Evolutionary conservation across 169 alveolate species (phyloP).

Genomic region (Perkinsus marinus): DNA sequence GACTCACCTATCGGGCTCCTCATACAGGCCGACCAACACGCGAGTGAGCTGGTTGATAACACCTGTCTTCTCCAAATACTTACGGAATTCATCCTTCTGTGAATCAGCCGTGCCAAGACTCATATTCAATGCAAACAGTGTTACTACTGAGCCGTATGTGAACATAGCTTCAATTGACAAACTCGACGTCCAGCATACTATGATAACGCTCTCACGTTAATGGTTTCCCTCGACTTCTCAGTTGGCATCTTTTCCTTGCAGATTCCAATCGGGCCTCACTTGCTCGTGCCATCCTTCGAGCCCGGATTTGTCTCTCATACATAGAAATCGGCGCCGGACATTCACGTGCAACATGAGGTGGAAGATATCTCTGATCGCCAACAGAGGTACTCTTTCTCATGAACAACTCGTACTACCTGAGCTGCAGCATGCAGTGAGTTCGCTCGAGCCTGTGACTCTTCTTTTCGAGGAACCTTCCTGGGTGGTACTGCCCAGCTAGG

Average conservation of each 20-base stretch:
- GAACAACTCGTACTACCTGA: background rate
- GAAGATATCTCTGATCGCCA: background rate
- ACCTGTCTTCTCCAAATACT: conserved; percentile 66
- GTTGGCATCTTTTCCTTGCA: background rate
- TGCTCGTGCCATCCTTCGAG: background rate
- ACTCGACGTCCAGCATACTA: background rate
- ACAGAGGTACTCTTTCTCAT: background rate
- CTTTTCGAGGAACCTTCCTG: background rate
- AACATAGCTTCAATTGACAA: background rate
- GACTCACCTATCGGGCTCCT: conserved; percentile 45
- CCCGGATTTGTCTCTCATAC: background rate
- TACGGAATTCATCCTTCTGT: conserved; percentile 67
- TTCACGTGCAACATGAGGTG: background rate
- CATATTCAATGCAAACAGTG: conserved; percentile 13
- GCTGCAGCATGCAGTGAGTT: background rate
- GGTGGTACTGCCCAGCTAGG: background rate
- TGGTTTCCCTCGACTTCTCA: background rate
- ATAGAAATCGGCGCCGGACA: background rate
- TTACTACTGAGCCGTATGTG: background rate
- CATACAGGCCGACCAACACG: conserved; percentile 69
- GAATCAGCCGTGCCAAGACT: conserved; percentile 54
- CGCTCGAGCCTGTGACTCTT: background rate
- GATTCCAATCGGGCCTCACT: background rate
- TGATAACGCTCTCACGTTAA: background rate
- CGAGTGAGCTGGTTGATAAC: conserved; percentile 65